Evolutionary conservation across 2,329 filamentous ascomycete species (phyloP), one percentile per base, ranked within the genome.

Genomic region (Ophiostoma novo-ulmi): DNA sequence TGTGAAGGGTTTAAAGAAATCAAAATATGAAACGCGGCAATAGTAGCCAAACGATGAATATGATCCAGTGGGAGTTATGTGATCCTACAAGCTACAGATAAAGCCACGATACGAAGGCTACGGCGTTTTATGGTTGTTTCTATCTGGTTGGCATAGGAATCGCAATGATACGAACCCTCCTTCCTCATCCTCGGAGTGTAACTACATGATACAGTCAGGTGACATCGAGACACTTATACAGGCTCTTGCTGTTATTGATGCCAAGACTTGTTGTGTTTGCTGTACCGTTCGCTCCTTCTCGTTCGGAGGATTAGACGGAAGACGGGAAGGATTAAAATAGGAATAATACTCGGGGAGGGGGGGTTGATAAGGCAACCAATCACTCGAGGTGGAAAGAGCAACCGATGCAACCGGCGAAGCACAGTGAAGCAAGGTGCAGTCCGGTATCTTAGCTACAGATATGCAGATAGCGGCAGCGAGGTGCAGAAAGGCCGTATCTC

Each of bases 311-410:
- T 58, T 22, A 22, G 52, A 58, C 58, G 58, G 14, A 11, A 31
- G 7, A 22, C 61, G 61, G 61, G 20, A 36, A 38, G 61, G 31
- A 64, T 64, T 17, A 13, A 64, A 64, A 35, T 31, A 64, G 31
- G 17, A 64, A 63, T 63, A 63, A 63, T 35, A 36, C 26, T 35
- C 58, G 58, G 55, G 58, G 17, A n/a, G 44, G 44, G 38, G 38
- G 3, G 38, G 26, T 39, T 20, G 31, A 64, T 38, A 64, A 64
- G 61, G 61, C 61, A 64, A 64, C 61, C 61, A 64, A 36, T 64
- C 35, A 64, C 31, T 8, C 35, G 20, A 11, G 17, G 31, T 3
- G 22, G 61, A 64, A n/a, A 64, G 35, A 38, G 61, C 35, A n/a
- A 22, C 20, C 48, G 48, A 55, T 22, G 52, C 22, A 64, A 64